Percentiles rank a stretch among this genome's conserved stretches.
phyloP scores from a whole-genome alignment of 768 basidiomycete genomes.

The Brasilioporus rufonigricans region DNA sequence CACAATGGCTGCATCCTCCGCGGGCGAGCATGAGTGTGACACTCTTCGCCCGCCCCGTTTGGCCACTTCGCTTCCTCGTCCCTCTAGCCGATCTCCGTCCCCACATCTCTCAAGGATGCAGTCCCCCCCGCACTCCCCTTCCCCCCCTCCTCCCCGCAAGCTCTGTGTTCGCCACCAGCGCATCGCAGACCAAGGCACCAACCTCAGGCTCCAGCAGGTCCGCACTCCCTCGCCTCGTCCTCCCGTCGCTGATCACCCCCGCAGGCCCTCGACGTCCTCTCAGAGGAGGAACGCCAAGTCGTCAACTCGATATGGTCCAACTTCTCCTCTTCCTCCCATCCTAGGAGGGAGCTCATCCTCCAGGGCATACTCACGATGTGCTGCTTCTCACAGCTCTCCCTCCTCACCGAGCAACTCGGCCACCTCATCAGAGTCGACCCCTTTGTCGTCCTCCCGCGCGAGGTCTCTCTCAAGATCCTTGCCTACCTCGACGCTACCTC shows the following conservation, averaged over 20 bases:
- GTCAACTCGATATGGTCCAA: conserved; percentile 95
- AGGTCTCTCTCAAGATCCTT: conserved; percentile 84
- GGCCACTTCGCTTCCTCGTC: conserved; percentile 24
- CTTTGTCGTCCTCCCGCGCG: conserved; percentile 85
- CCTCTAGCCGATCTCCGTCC: neutral
- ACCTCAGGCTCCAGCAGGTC: conserved; percentile 88
- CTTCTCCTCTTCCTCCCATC: conserved; percentile 92
- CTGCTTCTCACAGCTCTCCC: conserved; percentile 96
- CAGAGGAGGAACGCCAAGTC: conserved; percentile 79
- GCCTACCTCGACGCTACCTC: conserved; percentile 89
- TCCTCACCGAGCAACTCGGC: conserved; percentile 87
- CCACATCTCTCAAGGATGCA: neutral
- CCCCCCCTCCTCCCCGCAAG: conserved; percentile 51
- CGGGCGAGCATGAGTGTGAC: conserved; percentile 57
- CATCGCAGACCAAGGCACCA: conserved; percentile 95
- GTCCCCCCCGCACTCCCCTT: conserved; percentile 9
- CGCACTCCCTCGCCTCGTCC: neutral
- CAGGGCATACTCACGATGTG: conserved; percentile 98
- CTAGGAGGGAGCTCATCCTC: conserved; percentile 88
- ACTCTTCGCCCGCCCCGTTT: conserved; percentile 65
- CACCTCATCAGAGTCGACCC: conserved; percentile 96
- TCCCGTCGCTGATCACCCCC: conserved; percentile 7
- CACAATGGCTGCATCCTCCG: conserved; percentile 18
- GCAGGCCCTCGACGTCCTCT: conserved; percentile 88
- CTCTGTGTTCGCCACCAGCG: conserved; percentile 92